Evolutionary conservation across 2,329 filamentous ascomycete species (phyloP), one percentile per base, ranked within the genome.

Genomic region (Boeremia exigua): DNA sequence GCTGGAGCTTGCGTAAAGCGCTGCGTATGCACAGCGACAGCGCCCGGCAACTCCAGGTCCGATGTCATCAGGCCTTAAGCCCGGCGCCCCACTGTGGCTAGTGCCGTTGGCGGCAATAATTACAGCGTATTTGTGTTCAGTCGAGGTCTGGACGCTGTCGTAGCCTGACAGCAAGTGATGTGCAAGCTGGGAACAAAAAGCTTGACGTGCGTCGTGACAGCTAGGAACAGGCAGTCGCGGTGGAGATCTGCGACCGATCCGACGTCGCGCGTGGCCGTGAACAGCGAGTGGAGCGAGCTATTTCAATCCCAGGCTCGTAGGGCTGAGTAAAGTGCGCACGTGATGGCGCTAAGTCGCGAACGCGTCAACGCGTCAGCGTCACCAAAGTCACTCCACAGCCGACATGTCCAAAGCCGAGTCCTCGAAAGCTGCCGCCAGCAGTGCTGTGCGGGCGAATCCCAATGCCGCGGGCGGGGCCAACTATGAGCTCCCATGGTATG

Each of bases 401-500:
- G 42, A 53, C 43, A 82, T 82, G 80, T 77, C 77, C 19, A 73
- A 75, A 67, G 79, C 79, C 60, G 80, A 81, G 57, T 82, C 80
- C 37, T 82, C 79, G n/a, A 79, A 79, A 67, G 73, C 76, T 29
- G 79, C 76, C 19, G 68, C 72, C 48, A 72, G 70, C 64, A 80
- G 80, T 53, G 77, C 78, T 59, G 66, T 76, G 55, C 78, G 77
- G 58, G 66, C 75, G 5, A 75, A 77, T 29, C 69, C 74, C 30
- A 76, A 75, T 59, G 74, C 73, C 30, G 68, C 75, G 4, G 70
- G 77, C 3, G 68, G 73, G 33, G 70, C 77, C n/a, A 79, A 77
- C 63, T 93, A 92, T 67, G 91, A 95, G 75, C 80, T 95, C 53
- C 91, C 91, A 78, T 95, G 90, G 90, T 92, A 80, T 33, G 6